These are phyloP conservation scores for Garcia nutans DNA, from an alignment of 345 rosid species.

Conservation along the genomic window DNA sequence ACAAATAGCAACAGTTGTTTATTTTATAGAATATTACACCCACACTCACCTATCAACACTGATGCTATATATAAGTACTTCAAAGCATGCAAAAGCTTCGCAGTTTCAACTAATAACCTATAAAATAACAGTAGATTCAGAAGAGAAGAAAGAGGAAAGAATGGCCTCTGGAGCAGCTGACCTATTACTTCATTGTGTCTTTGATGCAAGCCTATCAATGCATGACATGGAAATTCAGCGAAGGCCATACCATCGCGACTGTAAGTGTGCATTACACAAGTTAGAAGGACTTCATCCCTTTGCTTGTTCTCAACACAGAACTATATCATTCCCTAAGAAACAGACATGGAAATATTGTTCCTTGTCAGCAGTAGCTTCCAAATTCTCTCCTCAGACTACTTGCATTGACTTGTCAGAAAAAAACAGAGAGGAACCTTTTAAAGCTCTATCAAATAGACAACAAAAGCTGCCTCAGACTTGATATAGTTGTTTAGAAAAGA, in stretches of 20 bases:
- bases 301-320: constrained; percentile 12
- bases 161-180: constrained; percentile 26
- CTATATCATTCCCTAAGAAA: constrained; percentile 15
- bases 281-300: constrained; percentile 16
- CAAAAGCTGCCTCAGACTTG: too few relatives aligned
- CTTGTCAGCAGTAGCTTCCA: background rate
- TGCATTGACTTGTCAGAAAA: background rate
- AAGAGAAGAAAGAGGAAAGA: background rate
- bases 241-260: constrained; percentile 47
- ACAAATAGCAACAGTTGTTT: background rate
- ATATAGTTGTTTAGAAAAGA: too few relatives aligned
- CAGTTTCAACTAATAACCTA: too few relatives aligned
- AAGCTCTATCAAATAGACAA: too few relatives aligned
- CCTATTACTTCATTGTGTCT: constrained; percentile 14
- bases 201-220: constrained; percentile 21
- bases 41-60: background rate
- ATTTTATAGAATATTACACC: background rate
- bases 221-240: constrained; percentile 19
- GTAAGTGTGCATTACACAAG: constrained; percentile 43
- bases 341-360: background rate
- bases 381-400: background rate
- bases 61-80: background rate
- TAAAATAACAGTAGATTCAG: background rate
- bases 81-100: background rate
- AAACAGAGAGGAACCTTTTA: too few relatives aligned